phyloP scores from a whole-genome alignment of 2,329 filamentous ascomycete species.

The Ophiostoma quercus region DNA sequence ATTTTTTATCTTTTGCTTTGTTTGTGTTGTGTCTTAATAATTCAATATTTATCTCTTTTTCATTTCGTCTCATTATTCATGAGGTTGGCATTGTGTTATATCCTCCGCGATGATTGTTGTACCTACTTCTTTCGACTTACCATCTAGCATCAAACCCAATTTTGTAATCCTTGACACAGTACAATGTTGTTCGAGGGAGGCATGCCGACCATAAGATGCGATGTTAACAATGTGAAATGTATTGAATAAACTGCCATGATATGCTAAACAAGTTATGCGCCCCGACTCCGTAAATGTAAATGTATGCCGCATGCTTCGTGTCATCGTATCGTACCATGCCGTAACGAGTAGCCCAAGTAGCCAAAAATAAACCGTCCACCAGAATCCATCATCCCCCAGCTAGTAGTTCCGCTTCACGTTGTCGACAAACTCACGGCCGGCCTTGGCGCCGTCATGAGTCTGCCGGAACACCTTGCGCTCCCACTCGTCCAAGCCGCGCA shows the following conservation, averaged over 20 bases:
- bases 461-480: constrained; percentile 72
- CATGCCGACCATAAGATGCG: background rate
- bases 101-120: background rate
- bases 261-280: background rate
- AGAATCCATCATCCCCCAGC: background rate
- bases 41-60: background rate
- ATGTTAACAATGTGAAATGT: background rate
- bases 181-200: background rate
- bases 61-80: background rate
- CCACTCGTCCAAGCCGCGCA: constrained; percentile 82
- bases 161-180: background rate
- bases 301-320: constrained; percentile 7
- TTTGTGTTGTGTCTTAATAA: background rate
- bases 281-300: background rate
- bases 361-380: background rate
- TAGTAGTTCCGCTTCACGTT: constrained; percentile 45
- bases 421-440: constrained; percentile 65
- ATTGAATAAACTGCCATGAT: background rate
- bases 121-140: background rate
- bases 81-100: too few relatives aligned
- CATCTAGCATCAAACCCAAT: too few relatives aligned
- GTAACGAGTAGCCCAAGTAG: background rate
- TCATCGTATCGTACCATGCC: constrained; percentile 4
- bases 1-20: background rate
- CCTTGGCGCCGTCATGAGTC: constrained; percentile 68